These are phyloP conservation scores for Elongisporangium undulatum DNA, from an alignment of 352 stramenopile species.

Conservation along the genomic window DNA sequence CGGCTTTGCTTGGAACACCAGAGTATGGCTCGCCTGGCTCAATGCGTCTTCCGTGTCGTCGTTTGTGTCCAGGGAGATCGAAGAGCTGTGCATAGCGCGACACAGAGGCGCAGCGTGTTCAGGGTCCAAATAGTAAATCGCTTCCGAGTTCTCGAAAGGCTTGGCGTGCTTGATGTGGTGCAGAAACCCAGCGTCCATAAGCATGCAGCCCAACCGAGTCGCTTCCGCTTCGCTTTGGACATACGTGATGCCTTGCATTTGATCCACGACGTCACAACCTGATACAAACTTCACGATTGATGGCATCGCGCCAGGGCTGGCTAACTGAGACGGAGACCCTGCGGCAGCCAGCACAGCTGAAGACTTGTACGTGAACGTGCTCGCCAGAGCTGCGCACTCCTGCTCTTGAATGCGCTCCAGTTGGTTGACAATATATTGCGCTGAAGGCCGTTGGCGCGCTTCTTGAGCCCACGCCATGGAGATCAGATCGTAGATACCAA, in stretches of 20 bases:
- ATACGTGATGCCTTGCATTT: slow-evolving; percentile 39
- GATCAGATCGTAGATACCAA: slow-evolving; percentile 29
- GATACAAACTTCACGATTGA: slow-evolving; percentile 21
- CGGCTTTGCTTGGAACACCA: slow-evolving; percentile 3
- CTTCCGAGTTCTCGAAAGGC: slow-evolving; percentile 26
- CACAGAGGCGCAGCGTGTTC: slow-evolving; percentile 7
- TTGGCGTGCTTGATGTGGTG: slow-evolving; percentile 50
- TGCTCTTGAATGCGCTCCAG: slow-evolving; percentile 51
- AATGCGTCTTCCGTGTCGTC: not conserved
- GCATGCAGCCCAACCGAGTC: slow-evolving; percentile 43
- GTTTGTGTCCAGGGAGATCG: not conserved
- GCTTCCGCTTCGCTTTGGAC: slow-evolving; percentile 32
- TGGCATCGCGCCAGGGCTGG: slow-evolving; percentile 18
- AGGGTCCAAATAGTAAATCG: slow-evolving; percentile 50
- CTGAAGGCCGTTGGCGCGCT: slow-evolving; percentile 26
- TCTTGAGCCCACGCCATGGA: slow-evolving; percentile 35
- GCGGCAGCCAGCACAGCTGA: not conserved
- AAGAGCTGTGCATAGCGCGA: slow-evolving; percentile 15
- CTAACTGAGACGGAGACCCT: not conserved
- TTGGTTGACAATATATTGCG: slow-evolving; percentile 32
- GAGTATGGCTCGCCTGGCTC: not conserved
- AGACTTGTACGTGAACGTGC: not conserved
- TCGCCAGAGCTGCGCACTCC: slow-evolving; percentile 25
- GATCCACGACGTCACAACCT: slow-evolving; percentile 15
- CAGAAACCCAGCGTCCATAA: slow-evolving; percentile 53